Evolutionary conservation across 2,329 filamentous ascomycete genomes (phyloP).

Genomic region (Curvularia verruculosa): DNA sequence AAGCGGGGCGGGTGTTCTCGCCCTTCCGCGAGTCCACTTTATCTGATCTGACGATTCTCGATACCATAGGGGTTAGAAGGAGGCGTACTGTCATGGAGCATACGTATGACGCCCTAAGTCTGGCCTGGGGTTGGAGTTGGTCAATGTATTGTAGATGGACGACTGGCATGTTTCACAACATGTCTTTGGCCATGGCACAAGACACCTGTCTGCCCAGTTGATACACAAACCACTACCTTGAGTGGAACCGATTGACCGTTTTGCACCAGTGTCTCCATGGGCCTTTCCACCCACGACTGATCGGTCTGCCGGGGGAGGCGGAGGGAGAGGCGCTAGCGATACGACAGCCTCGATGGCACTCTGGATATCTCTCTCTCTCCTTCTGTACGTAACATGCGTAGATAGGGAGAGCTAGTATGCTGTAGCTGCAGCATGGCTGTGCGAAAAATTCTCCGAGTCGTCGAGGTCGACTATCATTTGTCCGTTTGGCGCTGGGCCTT

Average conservation of each 20-base stretch:
- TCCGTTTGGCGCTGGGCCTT: background rate
- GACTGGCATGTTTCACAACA: conserved; percentile 15
- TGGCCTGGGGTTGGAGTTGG: conserved; percentile 14
- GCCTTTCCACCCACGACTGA: conserved; percentile 2
- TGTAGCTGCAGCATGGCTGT: background rate
- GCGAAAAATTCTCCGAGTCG: conserved; percentile 1
- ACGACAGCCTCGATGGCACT: background rate
- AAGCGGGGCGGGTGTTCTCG: background rate
- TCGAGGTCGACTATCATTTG: background rate
- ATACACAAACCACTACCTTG: background rate
- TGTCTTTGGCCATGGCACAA: conserved; percentile 1
- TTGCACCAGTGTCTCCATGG: background rate
- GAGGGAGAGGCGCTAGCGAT: conserved; percentile 1
- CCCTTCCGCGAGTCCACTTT: background rate
- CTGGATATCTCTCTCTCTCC: background rate
- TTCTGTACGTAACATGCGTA: conserved; percentile 2
- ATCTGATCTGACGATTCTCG: background rate
- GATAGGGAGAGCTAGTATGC: background rate
- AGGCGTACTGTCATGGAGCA: background rate
- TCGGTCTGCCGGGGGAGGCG: conserved; percentile 3
- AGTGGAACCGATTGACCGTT: conserved; percentile 5
- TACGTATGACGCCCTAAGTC: conserved; percentile 1
- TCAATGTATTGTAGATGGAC: conserved; percentile 7
- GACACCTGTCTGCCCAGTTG: background rate
- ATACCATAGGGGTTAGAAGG: background rate